These are phyloP conservation scores for Fagus sylvatica DNA, from an alignment of 306 rosid species.

Conservation along the genomic window DNA sequence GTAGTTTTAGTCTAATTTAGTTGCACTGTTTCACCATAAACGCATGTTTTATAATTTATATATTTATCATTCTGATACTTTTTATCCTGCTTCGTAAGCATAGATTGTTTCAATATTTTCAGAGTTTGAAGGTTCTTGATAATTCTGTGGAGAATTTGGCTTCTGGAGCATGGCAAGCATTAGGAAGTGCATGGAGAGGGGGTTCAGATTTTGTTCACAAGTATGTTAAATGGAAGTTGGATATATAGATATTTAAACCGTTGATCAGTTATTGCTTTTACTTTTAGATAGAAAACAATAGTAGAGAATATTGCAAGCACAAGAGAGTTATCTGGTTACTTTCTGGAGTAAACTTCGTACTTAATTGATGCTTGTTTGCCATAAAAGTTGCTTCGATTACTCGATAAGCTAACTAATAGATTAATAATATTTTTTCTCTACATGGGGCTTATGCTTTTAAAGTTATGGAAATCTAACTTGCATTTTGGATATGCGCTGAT, in stretches of 20 bases:
- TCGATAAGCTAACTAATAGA: not conserved
- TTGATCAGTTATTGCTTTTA: not conserved
- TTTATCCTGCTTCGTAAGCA: constrained; percentile 2
- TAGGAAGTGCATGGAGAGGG: constrained; percentile 90
- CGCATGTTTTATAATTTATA: not conserved
- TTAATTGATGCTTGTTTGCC: constrained; percentile 10
- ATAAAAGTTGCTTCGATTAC: not conserved
- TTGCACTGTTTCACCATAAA: not conserved
- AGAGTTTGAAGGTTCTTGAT: constrained; percentile 89
- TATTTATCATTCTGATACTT: not conserved
- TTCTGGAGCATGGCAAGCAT: constrained; percentile 93
- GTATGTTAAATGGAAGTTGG: constrained; percentile 45
- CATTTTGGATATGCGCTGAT: not conserved
- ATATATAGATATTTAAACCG: not conserved
- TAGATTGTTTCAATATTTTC: constrained; percentile 20
- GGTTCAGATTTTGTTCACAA: constrained; percentile 68
- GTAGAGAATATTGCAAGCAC: not conserved
- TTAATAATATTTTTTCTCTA: not conserved
- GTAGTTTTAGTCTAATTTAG: constrained; percentile 4
- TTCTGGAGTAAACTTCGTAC: constrained; percentile 14
- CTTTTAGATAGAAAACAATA: not conserved
- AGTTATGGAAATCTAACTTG: not conserved
- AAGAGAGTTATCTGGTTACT: not conserved
- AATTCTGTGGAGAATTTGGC: constrained; percentile 91
- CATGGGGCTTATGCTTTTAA: not conserved